Base-by-base conservation (phyloP, 2,329 filamentous ascomycete species). In the Xylaria sp. region DNA sequence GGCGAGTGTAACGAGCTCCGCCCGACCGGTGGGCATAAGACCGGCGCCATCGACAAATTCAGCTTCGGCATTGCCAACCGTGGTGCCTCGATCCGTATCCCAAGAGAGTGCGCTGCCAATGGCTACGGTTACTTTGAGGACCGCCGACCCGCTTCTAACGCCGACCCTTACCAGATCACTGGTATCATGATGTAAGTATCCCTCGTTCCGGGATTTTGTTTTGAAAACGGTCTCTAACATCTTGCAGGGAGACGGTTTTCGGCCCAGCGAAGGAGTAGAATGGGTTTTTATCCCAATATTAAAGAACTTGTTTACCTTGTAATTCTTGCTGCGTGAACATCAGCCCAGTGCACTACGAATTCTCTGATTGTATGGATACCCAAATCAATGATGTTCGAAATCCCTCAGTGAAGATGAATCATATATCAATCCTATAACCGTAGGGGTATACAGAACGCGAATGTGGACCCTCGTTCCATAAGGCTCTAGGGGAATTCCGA, bases 41-140 rank as follows among this genome's bases (percentile, higher is more conserved):
- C 96, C 12, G 94, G 94, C 56, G 89, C 87, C 77, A 98, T 97
- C 79, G 95, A 99, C 80, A 89, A 92, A 81, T 99, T 99, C 89
- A 90, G 90, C 76, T 98, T 91, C 83, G 95, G 96, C 80, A 91
- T 98, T 71, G 96, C 96, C 82, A 95, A 98, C 91, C 94, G 96
- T 84, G 96, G 95, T 79, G 91, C 93, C 69, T 97, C 92, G 48
- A 94, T 98, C 78, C 93, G 96, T 82, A 96, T 99, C 76, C 94
- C 94, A 77, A 91, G 94, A 78, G 90, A 94, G 77, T 89, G 88
- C 76, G 94, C 92, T 58, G 90, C 92, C 80, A 93, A 97, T 83
- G 94, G 94, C 82, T 96, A 92, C 85, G 94, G 94, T 73, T 98
- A 98, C 89, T 97, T 98, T 75, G 94, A 98, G 83, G 91, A 94